These are phyloP conservation scores for Lepiota brunneoincarnata DNA, from an alignment of 768 basidiomycete species.

Conservation along the genomic window DNA sequence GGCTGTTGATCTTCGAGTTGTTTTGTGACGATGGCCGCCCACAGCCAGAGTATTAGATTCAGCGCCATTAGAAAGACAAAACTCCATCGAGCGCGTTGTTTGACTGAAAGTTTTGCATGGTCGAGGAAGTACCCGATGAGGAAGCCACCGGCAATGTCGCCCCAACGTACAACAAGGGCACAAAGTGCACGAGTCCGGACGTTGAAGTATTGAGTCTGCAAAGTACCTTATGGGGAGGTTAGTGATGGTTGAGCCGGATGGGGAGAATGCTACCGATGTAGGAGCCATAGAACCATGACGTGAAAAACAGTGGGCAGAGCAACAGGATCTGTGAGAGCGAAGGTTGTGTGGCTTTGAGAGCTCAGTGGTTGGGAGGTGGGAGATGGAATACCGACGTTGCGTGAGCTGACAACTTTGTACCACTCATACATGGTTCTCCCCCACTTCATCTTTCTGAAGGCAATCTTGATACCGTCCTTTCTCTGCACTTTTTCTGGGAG, in stretches of 20 bases:
- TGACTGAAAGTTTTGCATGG: conserved; percentile 23
- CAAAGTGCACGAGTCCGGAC: conserved; percentile 29
- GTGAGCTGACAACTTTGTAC: conserved; percentile 25
- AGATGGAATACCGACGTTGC: conserved; percentile 16
- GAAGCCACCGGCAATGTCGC: conserved; percentile 27
- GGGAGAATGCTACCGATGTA: conserved; percentile 21
- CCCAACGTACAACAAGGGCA: conserved; percentile 26
- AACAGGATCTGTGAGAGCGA: conserved; percentile 22
- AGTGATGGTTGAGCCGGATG: not conserved
- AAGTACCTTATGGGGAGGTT: conserved; percentile 16
- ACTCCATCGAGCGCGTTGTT: conserved; percentile 28
- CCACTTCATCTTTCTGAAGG: conserved; percentile 26
- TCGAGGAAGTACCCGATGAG: conserved; percentile 31
- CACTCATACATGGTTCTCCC: conserved; percentile 23
- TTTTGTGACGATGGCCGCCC: conserved; percentile 30
- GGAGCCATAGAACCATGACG: conserved; percentile 31
- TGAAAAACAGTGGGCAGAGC: conserved; percentile 30
- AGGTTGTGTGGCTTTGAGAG: no score
- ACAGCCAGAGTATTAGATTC: conserved; percentile 28
- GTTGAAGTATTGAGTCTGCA: conserved; percentile 31
- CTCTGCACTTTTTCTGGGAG: conserved; percentile 28
- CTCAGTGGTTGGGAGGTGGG: not conserved
- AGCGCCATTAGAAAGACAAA: conserved; percentile 26
- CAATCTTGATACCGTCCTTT: conserved; percentile 28
- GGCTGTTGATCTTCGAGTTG: conserved; percentile 26